Evolutionary conservation across 345 rosid species (phyloP).

Genomic region (Citrus cavaleriei): DNA sequence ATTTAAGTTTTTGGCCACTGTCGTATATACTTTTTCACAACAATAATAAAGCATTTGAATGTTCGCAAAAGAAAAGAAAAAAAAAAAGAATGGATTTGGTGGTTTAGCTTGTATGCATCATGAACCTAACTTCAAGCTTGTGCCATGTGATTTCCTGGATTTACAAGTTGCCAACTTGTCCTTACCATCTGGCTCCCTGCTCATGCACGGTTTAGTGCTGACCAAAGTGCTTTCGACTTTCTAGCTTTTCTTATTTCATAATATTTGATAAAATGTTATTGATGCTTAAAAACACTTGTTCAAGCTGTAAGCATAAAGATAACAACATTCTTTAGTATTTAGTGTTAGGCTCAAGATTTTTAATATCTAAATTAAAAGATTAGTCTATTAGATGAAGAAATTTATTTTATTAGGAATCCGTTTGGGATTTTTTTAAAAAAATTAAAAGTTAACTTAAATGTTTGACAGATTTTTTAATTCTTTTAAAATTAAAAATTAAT

Average conservation of each 20-base stretch:
- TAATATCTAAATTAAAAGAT: no score
- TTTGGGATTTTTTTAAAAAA: no score
- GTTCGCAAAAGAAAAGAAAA: not conserved
- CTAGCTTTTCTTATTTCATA: not conserved
- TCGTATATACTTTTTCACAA: not conserved
- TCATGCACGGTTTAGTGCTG: not conserved
- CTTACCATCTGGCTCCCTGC: not conserved
- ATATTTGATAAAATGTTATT: not conserved
- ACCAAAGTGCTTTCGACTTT: not conserved
- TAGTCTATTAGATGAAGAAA: no score
- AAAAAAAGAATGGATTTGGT: not conserved
- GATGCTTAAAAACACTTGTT: no score
- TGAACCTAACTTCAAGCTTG: constrained; percentile 1
- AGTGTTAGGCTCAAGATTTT: no score
- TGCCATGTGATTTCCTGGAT: constrained; percentile 8
- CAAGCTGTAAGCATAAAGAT: no score
- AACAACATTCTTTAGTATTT: no score
- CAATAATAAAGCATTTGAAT: not conserved
- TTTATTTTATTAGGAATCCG: no score
- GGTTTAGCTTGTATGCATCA: not conserved
- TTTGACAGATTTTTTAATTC: no score
- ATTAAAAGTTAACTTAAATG: no score
- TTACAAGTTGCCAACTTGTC: constrained; percentile 17
- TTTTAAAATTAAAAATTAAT: no score
- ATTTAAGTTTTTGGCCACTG: not conserved